These are phyloP conservation scores for Collybiopsis confluens DNA, from an alignment of 768 basidiomycete species.

Conservation along the genomic window DNA sequence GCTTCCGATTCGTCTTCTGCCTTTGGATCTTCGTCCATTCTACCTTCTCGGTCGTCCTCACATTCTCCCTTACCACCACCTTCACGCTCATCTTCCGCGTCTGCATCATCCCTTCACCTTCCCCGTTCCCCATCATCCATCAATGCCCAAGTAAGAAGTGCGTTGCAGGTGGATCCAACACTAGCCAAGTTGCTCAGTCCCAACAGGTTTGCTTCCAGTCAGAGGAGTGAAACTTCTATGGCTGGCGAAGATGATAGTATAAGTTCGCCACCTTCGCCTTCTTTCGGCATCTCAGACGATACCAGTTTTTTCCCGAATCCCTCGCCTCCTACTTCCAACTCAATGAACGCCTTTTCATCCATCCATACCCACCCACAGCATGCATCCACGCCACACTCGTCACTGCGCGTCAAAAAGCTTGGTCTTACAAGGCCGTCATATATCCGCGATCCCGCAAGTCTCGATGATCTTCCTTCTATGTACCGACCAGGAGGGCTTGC, in stretches of 20 bases:
- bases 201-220: background rate
- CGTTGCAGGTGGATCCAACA: constrained; percentile 1
- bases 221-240: too few species aligned
- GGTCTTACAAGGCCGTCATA: background rate
- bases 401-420: background rate
- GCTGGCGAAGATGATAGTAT: background rate
- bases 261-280: background rate
- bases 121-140: constrained; percentile 2
- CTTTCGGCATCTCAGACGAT: too few species aligned
- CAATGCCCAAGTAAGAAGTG: constrained; percentile 1
- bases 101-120: background rate
- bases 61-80: background rate
- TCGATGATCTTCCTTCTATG: background rate
- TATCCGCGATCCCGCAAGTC: background rate
- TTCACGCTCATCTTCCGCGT: background rate
- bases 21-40: background rate
- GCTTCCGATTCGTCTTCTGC: constrained; percentile 1
- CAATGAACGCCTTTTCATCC: background rate
- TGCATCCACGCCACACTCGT: background rate
- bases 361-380: background rate
- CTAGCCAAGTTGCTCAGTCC: constrained; percentile 5
- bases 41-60: background rate
- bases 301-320: background rate
- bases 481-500: background rate
- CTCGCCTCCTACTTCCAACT: background rate